Percentiles rank a stretch among this genome's conserved stretches.
These are phyloP conservation scores for Thraustochytrium striatum DNA, from an alignment of 352 stramenopile genomes.

Conservation along the genomic window DNA sequence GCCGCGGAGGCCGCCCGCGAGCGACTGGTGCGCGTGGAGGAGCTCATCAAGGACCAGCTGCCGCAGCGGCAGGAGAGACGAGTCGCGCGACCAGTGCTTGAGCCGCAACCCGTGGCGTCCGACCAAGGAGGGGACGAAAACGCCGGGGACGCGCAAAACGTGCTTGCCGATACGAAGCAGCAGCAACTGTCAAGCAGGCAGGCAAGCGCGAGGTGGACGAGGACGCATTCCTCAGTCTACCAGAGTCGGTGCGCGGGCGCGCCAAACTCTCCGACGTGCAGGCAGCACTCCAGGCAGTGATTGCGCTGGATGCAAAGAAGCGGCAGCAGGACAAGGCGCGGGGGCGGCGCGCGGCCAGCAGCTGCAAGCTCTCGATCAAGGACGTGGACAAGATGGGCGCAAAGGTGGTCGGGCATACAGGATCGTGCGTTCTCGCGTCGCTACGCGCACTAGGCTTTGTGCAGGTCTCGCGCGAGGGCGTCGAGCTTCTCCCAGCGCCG, in stretches of 20 bases:
- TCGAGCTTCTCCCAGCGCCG: too few species aligned
- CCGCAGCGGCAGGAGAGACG: neutral
- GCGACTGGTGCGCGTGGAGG: neutral
- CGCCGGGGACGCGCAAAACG: neutral
- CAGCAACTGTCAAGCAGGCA: neutral
- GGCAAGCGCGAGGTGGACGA: neutral
- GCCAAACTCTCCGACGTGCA: conserved; percentile 15
- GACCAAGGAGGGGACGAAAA: neutral
- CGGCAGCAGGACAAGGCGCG: neutral
- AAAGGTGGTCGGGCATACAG: conserved; percentile 38
- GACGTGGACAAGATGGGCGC: conserved; percentile 20
- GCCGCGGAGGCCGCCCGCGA: neutral
- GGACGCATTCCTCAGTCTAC: conserved; percentile 14
- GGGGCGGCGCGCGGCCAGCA: neutral
- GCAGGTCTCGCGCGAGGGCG: neutral
- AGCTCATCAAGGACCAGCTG: neutral
- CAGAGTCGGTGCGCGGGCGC: conserved; percentile 21
- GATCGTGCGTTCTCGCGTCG: conserved; percentile 1
- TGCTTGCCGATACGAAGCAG: neutral
- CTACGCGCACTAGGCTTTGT: conserved; percentile 3
- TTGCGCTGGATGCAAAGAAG: neutral
- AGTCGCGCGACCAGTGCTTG: neutral
- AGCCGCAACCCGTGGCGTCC: neutral
- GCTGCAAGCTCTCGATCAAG: neutral
- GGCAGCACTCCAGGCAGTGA: neutral